Evolutionary conservation across 1,284 basidiomycete genomes (phyloP).

Genomic region (Laetiporus sulphureus): DNA sequence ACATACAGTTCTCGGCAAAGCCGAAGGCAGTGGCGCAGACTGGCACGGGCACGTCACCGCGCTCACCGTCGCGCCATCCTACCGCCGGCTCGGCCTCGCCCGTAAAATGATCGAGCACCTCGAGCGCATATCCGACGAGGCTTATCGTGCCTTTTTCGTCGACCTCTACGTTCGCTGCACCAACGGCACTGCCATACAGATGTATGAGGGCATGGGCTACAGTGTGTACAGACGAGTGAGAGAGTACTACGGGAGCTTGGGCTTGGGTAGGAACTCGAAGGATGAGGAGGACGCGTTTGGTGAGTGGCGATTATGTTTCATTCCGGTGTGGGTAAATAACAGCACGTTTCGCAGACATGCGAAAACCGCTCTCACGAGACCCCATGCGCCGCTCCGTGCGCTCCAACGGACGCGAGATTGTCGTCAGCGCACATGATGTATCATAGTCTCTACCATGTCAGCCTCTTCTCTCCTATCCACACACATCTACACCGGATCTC

Average conservation of each 20-base stretch:
- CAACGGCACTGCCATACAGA: slow-evolving; percentile 68
- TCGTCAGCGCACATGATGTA: slow-evolving; percentile 66
- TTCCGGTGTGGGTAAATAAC: no score
- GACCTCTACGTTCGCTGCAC: slow-evolving; percentile 87
- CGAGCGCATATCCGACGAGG: slow-evolving; percentile 73
- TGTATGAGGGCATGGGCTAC: slow-evolving; percentile 87
- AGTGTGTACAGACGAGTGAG: slow-evolving; percentile 80
- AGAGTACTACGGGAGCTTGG: slow-evolving; percentile 81
- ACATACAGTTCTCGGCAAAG: slow-evolving; percentile 74
- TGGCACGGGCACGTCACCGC: slow-evolving; percentile 92
- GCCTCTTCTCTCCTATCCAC: no score
- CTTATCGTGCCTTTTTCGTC: slow-evolving; percentile 79
- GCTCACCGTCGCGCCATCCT: slow-evolving; percentile 87
- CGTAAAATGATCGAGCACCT: slow-evolving; percentile 78
- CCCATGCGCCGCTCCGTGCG: slow-evolving; percentile 56
- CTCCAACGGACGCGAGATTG: slow-evolving; percentile 64
- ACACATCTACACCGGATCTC: no score
- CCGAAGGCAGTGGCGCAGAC: slow-evolving; percentile 66
- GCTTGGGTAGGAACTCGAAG: slow-evolving; percentile 55
- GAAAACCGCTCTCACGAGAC: slow-evolving; percentile 73
- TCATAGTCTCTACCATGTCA: slow-evolving; percentile 43
- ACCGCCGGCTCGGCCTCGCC: slow-evolving; percentile 78
- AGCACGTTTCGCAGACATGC: slow-evolving; percentile 68
- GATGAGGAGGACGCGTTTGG: slow-evolving; percentile 91
- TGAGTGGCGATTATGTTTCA: no score